Evolutionary conservation across 192 early-diverging fungal species (phyloP).

Genomic region (Borealophlyctis nickersoniae): DNA sequence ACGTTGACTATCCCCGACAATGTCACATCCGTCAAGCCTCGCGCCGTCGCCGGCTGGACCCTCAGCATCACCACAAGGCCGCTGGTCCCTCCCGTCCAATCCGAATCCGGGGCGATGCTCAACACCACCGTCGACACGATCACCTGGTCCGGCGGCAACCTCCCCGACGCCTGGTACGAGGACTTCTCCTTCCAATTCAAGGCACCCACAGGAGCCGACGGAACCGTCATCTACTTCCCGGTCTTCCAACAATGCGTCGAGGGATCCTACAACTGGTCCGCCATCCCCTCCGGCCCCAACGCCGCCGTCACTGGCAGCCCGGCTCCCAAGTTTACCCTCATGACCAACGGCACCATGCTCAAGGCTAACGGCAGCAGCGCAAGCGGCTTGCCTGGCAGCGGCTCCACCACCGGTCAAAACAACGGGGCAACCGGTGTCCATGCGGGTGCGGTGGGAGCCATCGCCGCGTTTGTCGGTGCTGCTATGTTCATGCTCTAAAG

Average conservation of each 20-base stretch:
- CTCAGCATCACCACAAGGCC: conserved; percentile 14
- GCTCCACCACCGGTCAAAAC: too few relatives aligned
- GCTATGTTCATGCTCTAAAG: too few relatives aligned
- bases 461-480: too few relatives aligned
- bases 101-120: conserved; percentile 22
- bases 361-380: not conserved
- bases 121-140: conserved; percentile 33
- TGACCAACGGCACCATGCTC: conserved; percentile 19
- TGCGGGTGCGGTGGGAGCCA: too few relatives aligned
- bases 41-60: conserved; percentile 27
- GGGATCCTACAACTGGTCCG: conserved; percentile 15
- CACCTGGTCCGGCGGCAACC: conserved; percentile 26
- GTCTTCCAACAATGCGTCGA: conserved; percentile 22
- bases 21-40: conserved; percentile 35
- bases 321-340: conserved; percentile 24
- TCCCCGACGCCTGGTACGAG: conserved; percentile 23
- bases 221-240: conserved; percentile 26
- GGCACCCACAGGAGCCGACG: conserved; percentile 28
- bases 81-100: conserved; percentile 24
- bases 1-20: conserved; percentile 28
- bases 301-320: conserved; percentile 1
- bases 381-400: not conserved
- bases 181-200: conserved; percentile 29
- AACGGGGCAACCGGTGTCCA: too few relatives aligned
- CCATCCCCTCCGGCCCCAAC: not conserved